These are phyloP conservation scores for Biscutella laevigata DNA, from an alignment of 441 rosid species.

Conservation along the genomic window DNA sequence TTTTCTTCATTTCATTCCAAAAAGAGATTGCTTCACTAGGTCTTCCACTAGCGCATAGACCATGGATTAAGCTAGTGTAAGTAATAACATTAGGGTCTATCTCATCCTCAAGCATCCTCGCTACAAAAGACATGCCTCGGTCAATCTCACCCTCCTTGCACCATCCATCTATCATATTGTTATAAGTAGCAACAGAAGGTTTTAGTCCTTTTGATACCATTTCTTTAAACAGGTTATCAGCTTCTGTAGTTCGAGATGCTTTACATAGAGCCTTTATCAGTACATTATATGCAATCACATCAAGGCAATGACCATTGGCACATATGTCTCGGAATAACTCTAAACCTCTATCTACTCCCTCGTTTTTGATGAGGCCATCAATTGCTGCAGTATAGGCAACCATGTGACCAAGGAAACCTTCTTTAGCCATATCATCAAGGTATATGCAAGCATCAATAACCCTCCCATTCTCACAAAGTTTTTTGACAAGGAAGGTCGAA, in stretches of 20 bases:
- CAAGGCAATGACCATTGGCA: conserved; percentile 53
- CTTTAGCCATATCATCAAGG: conserved; percentile 50
- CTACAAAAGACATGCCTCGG: conserved; percentile 47
- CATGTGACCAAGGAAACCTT: conserved; percentile 72
- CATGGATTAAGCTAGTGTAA: conserved; percentile 61
- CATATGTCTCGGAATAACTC: conserved; percentile 51
- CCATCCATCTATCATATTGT: conserved; percentile 71
- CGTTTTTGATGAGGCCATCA: conserved; percentile 49
- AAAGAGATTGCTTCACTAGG: conserved; percentile 56
- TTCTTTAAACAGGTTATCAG: conserved; percentile 47
- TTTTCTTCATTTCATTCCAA: conserved; percentile 59
- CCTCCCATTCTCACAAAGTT: conserved; percentile 46
- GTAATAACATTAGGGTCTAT: conserved; percentile 61
- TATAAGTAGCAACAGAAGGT: conserved; percentile 68
- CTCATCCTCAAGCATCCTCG: conserved; percentile 41
- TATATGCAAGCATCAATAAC: conserved; percentile 55
- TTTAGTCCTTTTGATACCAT: conserved; percentile 55
- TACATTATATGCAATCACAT: conserved; percentile 71
- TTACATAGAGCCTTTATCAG: conserved; percentile 69
- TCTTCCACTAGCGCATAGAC: conserved; percentile 54
- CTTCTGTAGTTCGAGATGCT: conserved; percentile 51
- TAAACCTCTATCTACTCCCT: conserved; percentile 51
- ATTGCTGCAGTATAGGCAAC: conserved; percentile 66
- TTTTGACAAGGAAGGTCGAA: conserved; percentile 53
- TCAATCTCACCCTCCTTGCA: conserved; percentile 58